Percentiles rank a stretch among this genome's conserved stretches.
Evolutionary conservation across 73 alveolate species (phyloP).

Genomic region (Blepharisma japonicum): DNA sequence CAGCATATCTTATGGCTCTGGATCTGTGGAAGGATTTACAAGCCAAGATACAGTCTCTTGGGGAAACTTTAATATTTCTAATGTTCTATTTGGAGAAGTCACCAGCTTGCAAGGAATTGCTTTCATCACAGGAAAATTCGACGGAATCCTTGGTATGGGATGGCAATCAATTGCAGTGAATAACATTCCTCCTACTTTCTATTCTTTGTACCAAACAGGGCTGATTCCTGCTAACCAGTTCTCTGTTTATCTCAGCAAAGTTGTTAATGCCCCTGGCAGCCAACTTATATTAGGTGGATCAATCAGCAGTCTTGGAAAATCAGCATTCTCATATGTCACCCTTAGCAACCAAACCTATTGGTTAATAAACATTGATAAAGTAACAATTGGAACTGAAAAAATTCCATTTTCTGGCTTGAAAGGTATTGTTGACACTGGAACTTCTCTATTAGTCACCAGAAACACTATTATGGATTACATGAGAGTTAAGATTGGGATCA

Average conservation of each 20-base stretch:
- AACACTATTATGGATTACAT: too few species aligned
- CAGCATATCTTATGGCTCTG: slow-evolving; percentile 59
- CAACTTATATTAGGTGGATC: slow-evolving; percentile 69
- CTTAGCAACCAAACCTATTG: slow-evolving; percentile 60
- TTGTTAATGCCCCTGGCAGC: slow-evolving; percentile 39
- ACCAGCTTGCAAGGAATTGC: slow-evolving; percentile 63
- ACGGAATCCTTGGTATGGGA: slow-evolving; percentile 75
- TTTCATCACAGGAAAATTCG: slow-evolving; percentile 53
- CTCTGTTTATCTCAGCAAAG: slow-evolving; percentile 54
- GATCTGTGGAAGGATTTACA: slow-evolving; percentile 49
- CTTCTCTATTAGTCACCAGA: slow-evolving; percentile 58
- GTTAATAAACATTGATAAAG: slow-evolving; percentile 63
- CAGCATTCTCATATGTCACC: slow-evolving; percentile 54
- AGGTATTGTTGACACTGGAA: slow-evolving; percentile 67
- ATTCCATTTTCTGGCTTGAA: slow-evolving; percentile 52
- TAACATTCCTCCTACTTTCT: slow-evolving; percentile 51
- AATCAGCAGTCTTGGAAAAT: slow-evolving; percentile 58
- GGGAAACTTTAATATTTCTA: slow-evolving; percentile 47
- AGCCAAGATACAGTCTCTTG: slow-evolving; percentile 55
- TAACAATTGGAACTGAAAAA: slow-evolving; percentile 51
- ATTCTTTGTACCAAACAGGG: slow-evolving; percentile 50
- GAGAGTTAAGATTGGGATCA: slow-evolving; percentile 39
- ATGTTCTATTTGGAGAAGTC: slow-evolving; percentile 62
- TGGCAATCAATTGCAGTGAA: slow-evolving; percentile 64
- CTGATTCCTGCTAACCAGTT: slow-evolving; percentile 55